A percentile compares a stretch with the other conserved stretches of the same genome.
Conservation (phyloP, 345 rosid species). For the Salix koriyanagi region DNA sequence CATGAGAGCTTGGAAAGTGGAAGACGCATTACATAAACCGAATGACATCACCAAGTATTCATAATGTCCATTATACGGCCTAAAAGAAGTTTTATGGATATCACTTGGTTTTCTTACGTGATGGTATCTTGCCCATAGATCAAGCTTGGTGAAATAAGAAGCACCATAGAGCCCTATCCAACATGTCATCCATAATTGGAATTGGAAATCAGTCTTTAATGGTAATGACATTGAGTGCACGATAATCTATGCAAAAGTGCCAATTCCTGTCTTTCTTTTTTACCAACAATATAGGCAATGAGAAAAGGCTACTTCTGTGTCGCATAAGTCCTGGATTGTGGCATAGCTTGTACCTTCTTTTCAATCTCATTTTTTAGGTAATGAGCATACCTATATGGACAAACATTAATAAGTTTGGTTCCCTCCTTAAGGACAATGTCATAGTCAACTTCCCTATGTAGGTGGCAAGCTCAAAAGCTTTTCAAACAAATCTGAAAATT, state of each 20-base stretch:
- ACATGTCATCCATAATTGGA: too few relatives aligned
- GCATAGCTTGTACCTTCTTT: neutral
- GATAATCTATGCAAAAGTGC: neutral
- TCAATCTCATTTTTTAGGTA: neutral
- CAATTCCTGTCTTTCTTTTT: neutral
- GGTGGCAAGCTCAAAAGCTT: slow-evolving; percentile 2
- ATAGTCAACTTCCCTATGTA: neutral
- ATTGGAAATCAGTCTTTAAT: neutral
- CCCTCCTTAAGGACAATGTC: neutral
- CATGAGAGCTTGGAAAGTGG: too few relatives aligned
- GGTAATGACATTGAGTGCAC: neutral
- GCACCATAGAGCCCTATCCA: too few relatives aligned
- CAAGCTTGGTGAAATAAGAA: too few relatives aligned
- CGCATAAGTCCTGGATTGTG: neutral
- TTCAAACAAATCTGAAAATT: neutral
- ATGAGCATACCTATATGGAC: neutral
- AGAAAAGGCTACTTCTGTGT: neutral
- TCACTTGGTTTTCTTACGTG: too few relatives aligned
- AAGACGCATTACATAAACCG: too few relatives aligned
- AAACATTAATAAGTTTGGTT: slow-evolving; percentile 1
- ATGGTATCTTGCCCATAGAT: too few relatives aligned
- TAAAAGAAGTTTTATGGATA: too few relatives aligned
- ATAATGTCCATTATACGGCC: too few relatives aligned
- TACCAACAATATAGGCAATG: neutral
- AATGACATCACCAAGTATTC: too few relatives aligned